Conservation (phyloP, 2,329 filamentous ascomycete species). For the Claviceps africana region DNA sequence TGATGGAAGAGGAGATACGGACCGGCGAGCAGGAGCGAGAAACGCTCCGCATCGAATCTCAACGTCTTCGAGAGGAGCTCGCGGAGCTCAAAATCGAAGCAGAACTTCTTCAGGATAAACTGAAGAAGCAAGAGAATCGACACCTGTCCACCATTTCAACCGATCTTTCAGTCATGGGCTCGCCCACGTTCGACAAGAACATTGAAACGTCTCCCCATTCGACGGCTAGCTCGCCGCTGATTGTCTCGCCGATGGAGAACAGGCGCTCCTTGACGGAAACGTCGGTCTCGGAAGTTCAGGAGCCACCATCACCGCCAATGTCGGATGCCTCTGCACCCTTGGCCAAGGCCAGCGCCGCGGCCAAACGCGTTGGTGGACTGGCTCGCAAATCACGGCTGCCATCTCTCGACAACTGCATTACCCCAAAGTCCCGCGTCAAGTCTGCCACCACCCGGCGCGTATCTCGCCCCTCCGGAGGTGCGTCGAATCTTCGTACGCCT, state of each 20-base stretch:
- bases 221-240: slow-evolving; percentile 82
- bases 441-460: slow-evolving; percentile 19
- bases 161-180: slow-evolving; percentile 49
- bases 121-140: slow-evolving; percentile 54
- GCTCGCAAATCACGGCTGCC: slow-evolving; percentile 39
- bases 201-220: slow-evolving; percentile 64
- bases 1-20: slow-evolving; percentile 92
- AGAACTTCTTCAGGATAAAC: slow-evolving; percentile 87
- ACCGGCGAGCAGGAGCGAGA: slow-evolving; percentile 87
- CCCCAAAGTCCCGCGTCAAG: slow-evolving; percentile 43
- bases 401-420: slow-evolving; percentile 38
- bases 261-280: slow-evolving; percentile 48
- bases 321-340: slow-evolving; percentile 64
- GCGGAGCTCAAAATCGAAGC: slow-evolving; percentile 89
- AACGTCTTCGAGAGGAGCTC: slow-evolving; percentile 79
- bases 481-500: slow-evolving; percentile 31
- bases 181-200: slow-evolving; percentile 57
- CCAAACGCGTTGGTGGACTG: slow-evolving; percentile 15
- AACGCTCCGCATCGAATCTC: slow-evolving; percentile 72
- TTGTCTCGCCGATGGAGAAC: slow-evolving; percentile 66
- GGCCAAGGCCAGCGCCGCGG: slow-evolving; percentile 35
- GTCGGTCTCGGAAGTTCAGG: slow-evolving; percentile 52
- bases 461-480: slow-evolving; percentile 32
- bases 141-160: slow-evolving; percentile 47
- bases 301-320: slow-evolving; percentile 85